Evolutionary conservation across 495 filamentous ascomycete species (phyloP).

Genomic region (Mycothermus thermophilus): DNA sequence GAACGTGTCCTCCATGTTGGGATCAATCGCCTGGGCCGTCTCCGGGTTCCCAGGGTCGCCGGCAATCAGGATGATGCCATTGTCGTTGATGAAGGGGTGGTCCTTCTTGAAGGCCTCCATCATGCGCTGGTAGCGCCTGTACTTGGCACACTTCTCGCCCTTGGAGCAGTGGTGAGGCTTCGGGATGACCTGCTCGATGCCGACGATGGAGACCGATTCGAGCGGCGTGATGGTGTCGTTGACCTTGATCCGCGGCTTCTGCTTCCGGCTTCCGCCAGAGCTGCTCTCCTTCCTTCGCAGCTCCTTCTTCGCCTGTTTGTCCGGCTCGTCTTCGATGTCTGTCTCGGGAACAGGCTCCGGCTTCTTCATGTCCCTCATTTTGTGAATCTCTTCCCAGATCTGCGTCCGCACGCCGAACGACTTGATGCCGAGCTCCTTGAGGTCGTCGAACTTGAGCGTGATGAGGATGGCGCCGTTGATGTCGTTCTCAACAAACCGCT

Average conservation of each 20-base stretch:
- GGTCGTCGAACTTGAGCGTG: slow-evolving; percentile 74
- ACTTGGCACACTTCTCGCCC: slow-evolving; percentile 79
- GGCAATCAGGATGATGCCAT: slow-evolving; percentile 47
- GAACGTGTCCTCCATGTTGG: slow-evolving; percentile 24
- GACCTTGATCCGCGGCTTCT: slow-evolving; percentile 28
- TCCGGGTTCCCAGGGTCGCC: slow-evolving; percentile 59
- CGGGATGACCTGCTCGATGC: slow-evolving; percentile 76
- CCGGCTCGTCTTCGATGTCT: slow-evolving; percentile 41
- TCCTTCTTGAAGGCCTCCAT: slow-evolving; percentile 53
- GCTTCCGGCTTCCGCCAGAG: slow-evolving; percentile 20
- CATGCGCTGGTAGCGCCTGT: slow-evolving; percentile 55
- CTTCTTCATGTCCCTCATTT: slow-evolving; percentile 47
- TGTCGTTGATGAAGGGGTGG: slow-evolving; percentile 46
- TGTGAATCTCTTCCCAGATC: slow-evolving; percentile 72
- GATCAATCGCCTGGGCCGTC: slow-evolving; percentile 39
- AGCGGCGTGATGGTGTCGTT: slow-evolving; percentile 56
- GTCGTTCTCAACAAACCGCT: slow-evolving; percentile 79
- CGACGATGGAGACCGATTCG: slow-evolving; percentile 83
- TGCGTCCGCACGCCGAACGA: slow-evolving; percentile 84
- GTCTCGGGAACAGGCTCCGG: slow-evolving; percentile 41
- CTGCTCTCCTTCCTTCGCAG: slow-evolving; percentile 24
- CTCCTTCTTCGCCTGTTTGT: slow-evolving; percentile 28
- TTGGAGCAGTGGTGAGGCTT: slow-evolving; percentile 79
- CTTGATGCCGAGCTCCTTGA: slow-evolving; percentile 86
- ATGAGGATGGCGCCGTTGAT: slow-evolving; percentile 76